phyloP scores from a whole-genome alignment of 495 filamentous ascomycete genomes.

The Thermochaetoides thermophila region DNA sequence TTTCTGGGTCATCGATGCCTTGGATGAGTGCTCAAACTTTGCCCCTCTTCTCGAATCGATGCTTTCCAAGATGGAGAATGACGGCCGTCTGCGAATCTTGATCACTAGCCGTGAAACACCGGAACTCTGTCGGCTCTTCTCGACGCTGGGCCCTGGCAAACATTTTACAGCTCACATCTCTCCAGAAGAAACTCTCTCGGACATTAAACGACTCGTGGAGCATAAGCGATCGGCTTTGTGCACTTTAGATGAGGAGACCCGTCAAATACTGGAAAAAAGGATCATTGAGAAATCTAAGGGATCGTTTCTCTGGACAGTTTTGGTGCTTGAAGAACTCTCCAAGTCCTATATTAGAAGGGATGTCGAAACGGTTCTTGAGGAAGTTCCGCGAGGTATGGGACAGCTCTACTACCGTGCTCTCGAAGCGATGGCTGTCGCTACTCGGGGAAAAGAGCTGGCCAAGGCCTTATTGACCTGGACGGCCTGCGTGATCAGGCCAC shows the following conservation, averaged over 20 bases:
- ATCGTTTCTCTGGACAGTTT: neutral
- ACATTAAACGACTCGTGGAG: neutral
- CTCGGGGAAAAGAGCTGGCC: constrained; percentile 1
- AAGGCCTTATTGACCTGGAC: constrained; percentile 8
- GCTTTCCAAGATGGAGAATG: constrained; percentile 8
- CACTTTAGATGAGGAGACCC: neutral
- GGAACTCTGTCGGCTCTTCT: constrained; percentile 1
- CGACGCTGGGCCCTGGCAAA: neutral
- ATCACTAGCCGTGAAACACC: constrained; percentile 13
- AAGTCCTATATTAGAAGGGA: neutral
- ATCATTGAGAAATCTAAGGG: constrained; percentile 2
- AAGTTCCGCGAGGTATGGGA: constrained; percentile 1
- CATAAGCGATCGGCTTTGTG: neutral
- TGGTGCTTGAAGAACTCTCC: constrained; percentile 2
- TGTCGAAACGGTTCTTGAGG: neutral
- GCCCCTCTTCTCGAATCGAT: constrained; percentile 11
- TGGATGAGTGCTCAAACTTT: constrained; percentile 10
- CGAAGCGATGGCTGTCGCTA: neutral
- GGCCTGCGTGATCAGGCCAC: constrained; percentile 3
- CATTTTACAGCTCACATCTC: neutral
- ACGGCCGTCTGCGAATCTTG: constrained; percentile 14
- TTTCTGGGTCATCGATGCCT: constrained; percentile 10
- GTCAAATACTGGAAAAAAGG: neutral
- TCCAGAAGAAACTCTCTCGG: neutral
- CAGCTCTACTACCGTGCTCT: neutral